phyloP scores from a whole-genome alignment of 73 alveolate genomes.

The Paramecium octaurelia region DNA sequence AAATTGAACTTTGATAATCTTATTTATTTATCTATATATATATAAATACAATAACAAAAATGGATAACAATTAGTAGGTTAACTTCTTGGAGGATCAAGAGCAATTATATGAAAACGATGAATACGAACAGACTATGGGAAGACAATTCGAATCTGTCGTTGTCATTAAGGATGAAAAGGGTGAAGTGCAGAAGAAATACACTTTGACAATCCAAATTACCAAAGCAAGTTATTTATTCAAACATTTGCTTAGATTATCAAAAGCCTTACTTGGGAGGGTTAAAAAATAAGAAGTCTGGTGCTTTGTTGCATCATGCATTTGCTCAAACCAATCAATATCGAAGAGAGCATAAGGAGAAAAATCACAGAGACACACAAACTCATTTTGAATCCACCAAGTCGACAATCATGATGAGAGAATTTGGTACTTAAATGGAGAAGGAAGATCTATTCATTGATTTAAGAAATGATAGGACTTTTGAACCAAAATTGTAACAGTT shows the following conservation, averaged over 20 bases:
- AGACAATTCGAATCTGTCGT: constrained; percentile 55
- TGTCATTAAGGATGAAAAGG: constrained; percentile 56
- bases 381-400: constrained; percentile 93
- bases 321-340: constrained; percentile 78
- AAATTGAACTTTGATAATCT: neutral
- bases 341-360: constrained; percentile 65
- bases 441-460: constrained; percentile 85
- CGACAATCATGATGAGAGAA: constrained; percentile 96
- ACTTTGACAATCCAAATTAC: constrained; percentile 42
- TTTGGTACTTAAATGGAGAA: constrained; percentile 99
- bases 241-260: neutral
- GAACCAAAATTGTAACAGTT: constrained; percentile 72
- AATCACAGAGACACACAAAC: constrained; percentile 85
- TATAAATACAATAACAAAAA: neutral
- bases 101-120: neutral
- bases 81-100: constrained; percentile 1
- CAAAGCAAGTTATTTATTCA: constrained; percentile 11
- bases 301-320: constrained; percentile 77
- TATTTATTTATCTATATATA: neutral
- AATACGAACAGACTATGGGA: constrained; percentile 27
- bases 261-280: constrained; percentile 74
- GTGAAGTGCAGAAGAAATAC: constrained; percentile 51
- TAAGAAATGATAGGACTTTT: constrained; percentile 82
- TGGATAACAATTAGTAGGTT: constrained; percentile 6
- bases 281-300: constrained; percentile 68